Percentiles rank a stretch among this genome's conserved stretches.
Conservation (phyloP, 495 filamentous ascomycete genomes). For the Penicillium longicatenatum region DNA sequence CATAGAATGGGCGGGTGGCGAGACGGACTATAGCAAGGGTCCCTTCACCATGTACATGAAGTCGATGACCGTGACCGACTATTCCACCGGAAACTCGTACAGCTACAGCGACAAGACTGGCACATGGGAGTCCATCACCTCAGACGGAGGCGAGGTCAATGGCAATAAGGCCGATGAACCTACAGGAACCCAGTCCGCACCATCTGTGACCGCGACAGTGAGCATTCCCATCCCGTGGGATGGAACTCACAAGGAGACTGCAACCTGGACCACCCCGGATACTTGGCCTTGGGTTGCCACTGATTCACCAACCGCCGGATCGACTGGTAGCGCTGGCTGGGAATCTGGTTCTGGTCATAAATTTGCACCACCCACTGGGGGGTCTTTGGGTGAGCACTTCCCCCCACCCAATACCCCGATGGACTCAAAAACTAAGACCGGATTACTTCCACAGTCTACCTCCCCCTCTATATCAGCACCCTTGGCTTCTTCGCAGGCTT, state of each 20-base stretch:
- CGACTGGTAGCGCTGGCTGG: slow-evolving; percentile 68
- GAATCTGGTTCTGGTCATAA: slow-evolving; percentile 70
- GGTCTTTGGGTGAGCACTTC: slow-evolving; percentile 53
- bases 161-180: slow-evolving; percentile 45
- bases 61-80: slow-evolving; percentile 76
- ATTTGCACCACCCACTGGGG: slow-evolving; percentile 45
- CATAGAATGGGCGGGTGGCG: slow-evolving; percentile 79
- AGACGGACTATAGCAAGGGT: slow-evolving; percentile 73
- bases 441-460: slow-evolving; percentile 40
- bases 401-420: slow-evolving; percentile 18
- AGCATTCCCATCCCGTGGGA: slow-evolving; percentile 61
- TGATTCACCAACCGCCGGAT: slow-evolving; percentile 37
- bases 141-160: slow-evolving; percentile 71
- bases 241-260: slow-evolving; percentile 61
- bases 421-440: slow-evolving; percentile 18
- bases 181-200: slow-evolving; percentile 44
- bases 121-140: slow-evolving; percentile 75
- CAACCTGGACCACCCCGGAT: slow-evolving; percentile 51
- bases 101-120: slow-evolving; percentile 75
- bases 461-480: slow-evolving; percentile 51
- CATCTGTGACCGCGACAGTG: slow-evolving; percentile 56
- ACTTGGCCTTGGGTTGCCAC: slow-evolving; percentile 64
- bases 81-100: slow-evolving; percentile 86
- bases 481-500: slow-evolving; percentile 47
- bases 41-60: slow-evolving; percentile 87